Percentiles rank a stretch among this genome's conserved stretches.
phyloP scores from a whole-genome alignment of 371 early-diverging fungal species.

The Astathelohania contejeani region DNA sequence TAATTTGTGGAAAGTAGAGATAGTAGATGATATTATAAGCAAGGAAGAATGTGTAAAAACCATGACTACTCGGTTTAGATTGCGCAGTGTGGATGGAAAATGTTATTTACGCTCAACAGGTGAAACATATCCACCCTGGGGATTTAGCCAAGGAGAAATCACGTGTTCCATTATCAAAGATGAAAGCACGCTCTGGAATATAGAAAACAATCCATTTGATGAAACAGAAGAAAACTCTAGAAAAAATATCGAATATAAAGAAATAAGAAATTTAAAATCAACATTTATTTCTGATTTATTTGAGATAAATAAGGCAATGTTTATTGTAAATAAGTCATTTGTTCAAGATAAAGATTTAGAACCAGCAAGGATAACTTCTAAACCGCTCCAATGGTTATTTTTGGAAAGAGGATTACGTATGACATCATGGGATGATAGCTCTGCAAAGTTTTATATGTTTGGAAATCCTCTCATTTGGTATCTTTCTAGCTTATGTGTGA shows the following conservation, averaged over 20 bases:
- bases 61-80: slow-evolving; percentile 67
- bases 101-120: slow-evolving; percentile 68
- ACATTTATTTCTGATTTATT: slow-evolving; percentile 68
- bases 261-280: slow-evolving; percentile 54
- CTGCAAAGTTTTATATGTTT: slow-evolving; percentile 74
- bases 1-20: slow-evolving; percentile 33
- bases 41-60: slow-evolving; percentile 53
- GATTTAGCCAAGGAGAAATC: slow-evolving; percentile 83
- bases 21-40: slow-evolving; percentile 23
- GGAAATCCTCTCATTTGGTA: slow-evolving; percentile 93
- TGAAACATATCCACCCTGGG: slow-evolving; percentile 82
- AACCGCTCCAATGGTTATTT: slow-evolving; percentile 81
- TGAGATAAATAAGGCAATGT: slow-evolving; percentile 87
- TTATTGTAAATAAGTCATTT: slow-evolving; percentile 85
- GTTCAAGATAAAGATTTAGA: slow-evolving; percentile 83
- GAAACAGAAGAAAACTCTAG: slow-evolving; percentile 7
- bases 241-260: slow-evolving; percentile 21
- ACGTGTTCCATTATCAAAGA: slow-evolving; percentile 61
- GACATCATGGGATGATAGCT: slow-evolving; percentile 77
- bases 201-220: slow-evolving; percentile 61
- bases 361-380: slow-evolving; percentile 63
- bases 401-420: slow-evolving; percentile 75
- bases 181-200: slow-evolving; percentile 72
- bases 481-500: slow-evolving; percentile 59
- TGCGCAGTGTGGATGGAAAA: slow-evolving; percentile 62